Conservation (phyloP, 192 early-diverging fungal species). For the Coemansia sp. region DNA sequence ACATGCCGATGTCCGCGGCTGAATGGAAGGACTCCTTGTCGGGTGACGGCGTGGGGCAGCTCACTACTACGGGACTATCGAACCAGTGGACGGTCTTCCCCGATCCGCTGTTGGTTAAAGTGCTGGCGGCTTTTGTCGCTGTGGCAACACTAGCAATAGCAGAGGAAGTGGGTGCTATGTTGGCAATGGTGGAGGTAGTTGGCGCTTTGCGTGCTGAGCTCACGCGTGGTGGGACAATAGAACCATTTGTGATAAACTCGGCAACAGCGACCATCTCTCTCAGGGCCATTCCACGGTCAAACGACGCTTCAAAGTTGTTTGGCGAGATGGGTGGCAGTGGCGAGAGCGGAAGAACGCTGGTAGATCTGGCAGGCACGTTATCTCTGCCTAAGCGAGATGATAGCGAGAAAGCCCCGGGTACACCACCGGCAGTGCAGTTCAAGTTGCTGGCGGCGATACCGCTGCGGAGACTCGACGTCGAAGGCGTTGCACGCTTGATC, state of each 20-base stretch:
- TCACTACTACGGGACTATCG: conserved; percentile 7
- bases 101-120: neutral
- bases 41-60: neutral
- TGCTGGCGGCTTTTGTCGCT: neutral
- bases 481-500: conserved; percentile 33
- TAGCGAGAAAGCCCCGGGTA: neutral
- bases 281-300: conserved; percentile 45
- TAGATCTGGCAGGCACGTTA: conserved; percentile 14
- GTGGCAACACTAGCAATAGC: neutral
- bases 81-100: conserved; percentile 45
- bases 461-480: conserved; percentile 8
- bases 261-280: conserved; percentile 27
- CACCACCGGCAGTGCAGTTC: neutral
- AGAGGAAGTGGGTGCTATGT: neutral
- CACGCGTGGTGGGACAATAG: conserved; percentile 23
- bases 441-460: neutral
- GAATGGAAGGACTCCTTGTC: conserved; percentile 4
- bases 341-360: conserved; percentile 36
- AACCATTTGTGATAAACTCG: conserved; percentile 20
- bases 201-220: conserved; percentile 21
- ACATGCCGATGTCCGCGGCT: conserved; percentile 28
- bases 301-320: conserved; percentile 52
- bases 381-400: conserved; percentile 15
- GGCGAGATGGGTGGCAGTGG: conserved; percentile 45
- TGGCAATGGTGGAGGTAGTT: neutral